These are phyloP conservation scores for Kodamaea restingae DNA, from an alignment of 805 yeast genomes.

Conservation along the genomic window DNA sequence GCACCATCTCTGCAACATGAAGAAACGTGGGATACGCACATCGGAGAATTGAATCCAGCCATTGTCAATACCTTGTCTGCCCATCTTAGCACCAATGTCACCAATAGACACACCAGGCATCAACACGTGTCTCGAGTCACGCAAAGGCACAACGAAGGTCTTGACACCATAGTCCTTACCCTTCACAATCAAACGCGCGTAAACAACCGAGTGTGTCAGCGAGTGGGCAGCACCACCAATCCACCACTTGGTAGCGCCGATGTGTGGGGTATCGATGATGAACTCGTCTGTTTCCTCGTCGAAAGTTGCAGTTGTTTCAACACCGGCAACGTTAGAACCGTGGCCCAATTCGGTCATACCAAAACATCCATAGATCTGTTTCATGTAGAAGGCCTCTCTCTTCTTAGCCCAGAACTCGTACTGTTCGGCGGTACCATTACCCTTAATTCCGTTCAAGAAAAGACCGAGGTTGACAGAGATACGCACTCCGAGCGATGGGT, in stretches of 20 bases:
- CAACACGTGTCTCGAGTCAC: conserved; percentile 40
- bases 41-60: conserved; percentile 47
- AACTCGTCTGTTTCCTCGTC: conserved; percentile 40
- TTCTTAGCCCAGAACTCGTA: conserved; percentile 34
- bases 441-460: conserved; percentile 36
- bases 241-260: conserved; percentile 51
- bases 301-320: conserved; percentile 68
- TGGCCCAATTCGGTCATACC: conserved; percentile 93
- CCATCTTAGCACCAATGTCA: conserved; percentile 48
- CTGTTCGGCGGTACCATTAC: conserved; percentile 40
- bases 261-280: conserved; percentile 43
- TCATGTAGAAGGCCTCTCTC: conserved; percentile 31
- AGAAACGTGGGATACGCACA: conserved; percentile 42
- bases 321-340: conserved; percentile 81
- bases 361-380: conserved; percentile 70
- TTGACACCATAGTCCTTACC: conserved; percentile 46
- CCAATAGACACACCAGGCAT: conserved; percentile 44
- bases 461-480: conserved; percentile 38
- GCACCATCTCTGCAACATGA: conserved; percentile 44
- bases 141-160: conserved; percentile 44
- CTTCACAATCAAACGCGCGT: conserved; percentile 41
- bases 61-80: conserved; percentile 46
- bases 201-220: conserved; percentile 38
- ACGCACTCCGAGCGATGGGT: conserved; percentile 38
- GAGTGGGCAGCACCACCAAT: conserved; percentile 49